Base-by-base conservation (phyloP, 805 yeast genomes). In the Diddensiella caesifluorescens region DNA sequence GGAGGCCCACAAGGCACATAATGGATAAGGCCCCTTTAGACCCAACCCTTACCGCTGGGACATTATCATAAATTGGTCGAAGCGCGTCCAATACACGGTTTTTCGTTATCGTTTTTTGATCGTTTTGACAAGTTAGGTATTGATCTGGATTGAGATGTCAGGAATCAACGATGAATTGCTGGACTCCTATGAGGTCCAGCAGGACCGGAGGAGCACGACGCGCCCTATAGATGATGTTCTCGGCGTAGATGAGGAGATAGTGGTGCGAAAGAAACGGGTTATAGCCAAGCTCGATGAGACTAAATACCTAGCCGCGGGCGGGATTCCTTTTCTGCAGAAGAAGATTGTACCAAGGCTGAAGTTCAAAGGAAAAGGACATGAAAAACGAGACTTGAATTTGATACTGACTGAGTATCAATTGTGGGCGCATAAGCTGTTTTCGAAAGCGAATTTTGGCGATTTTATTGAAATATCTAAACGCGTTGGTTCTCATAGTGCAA, bases 351-450 rank as follows among this genome's bases (percentile, higher is more conserved):
- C 54, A 10, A 42, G 56, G 12, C 48, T 61, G 34, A 47, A 50
- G 33, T 62, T 65, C 50, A 67, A 57, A 45, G 71, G 60, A 44
- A 55, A 52, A 31, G 69, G 74, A 12, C 65, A 70, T 46, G 79
- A 76, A 51, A 64, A 63, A 42, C 64, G 71, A 25, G 79, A 77
- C 56, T 56, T 78, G 41, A 59, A 69, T 6, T 62, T 68, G 25
- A 57, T 83, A 4, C 57, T 82, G 5, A 69, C 70, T 22, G 67
- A 73, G 27, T 83, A 81, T 57, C 87, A 82, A 60, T 53, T 79
- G 25, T 83, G 90, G 89, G 87, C 82, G 0, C 90, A 83, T 58
- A 67, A 72, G 18, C 53, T 87, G 28, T 86, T 73, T 55, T 95
- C 96, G 3, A 83, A 82, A 63, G 86, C 92, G 12, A 79, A 75